Percentiles rank a stretch among this genome's conserved stretches.
phyloP scores from a whole-genome alignment of 192 early-diverging fungal species.

The Pilobolus umbonatus region DNA sequence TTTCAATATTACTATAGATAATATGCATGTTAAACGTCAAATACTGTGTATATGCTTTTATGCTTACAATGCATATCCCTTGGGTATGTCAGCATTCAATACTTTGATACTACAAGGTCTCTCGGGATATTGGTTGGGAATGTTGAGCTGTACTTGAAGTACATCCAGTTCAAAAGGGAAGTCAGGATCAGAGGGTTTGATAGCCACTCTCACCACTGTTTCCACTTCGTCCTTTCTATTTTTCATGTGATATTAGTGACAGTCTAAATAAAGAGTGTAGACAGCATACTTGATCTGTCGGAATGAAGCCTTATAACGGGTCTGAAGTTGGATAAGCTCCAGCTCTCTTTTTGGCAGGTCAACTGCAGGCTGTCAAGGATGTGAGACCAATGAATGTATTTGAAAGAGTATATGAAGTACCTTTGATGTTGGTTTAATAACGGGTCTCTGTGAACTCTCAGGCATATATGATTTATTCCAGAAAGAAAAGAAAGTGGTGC shows the following conservation, averaged over 20 bases:
- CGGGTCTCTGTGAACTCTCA: neutral
- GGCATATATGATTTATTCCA: no score
- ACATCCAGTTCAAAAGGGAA: slow-evolving; percentile 72
- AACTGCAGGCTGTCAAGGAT: no score
- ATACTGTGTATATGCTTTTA: neutral
- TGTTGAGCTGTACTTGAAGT: slow-evolving; percentile 53
- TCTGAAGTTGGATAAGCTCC: slow-evolving; percentile 18
- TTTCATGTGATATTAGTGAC: neutral
- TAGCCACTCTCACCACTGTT: slow-evolving; percentile 23
- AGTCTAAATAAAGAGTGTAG: neutral
- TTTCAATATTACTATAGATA: slow-evolving; percentile 51
- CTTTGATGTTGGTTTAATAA: neutral
- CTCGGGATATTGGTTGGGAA: slow-evolving; percentile 51
- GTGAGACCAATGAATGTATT: no score
- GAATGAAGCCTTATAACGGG: slow-evolving; percentile 14
- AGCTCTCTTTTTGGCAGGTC: slow-evolving; percentile 11
- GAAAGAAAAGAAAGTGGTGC: no score
- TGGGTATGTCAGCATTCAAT: slow-evolving; percentile 49
- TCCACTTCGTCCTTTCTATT: slow-evolving; percentile 7
- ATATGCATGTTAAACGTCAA: neutral
- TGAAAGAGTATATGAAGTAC: neutral
- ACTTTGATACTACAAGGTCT: slow-evolving; percentile 40
- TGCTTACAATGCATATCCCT: slow-evolving; percentile 39
- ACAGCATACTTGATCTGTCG: slow-evolving; percentile 4
- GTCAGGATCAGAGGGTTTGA: slow-evolving; percentile 63